Conservation (phyloP, 1,284 basidiomycete species). For the Leccinum solheimii region DNA sequence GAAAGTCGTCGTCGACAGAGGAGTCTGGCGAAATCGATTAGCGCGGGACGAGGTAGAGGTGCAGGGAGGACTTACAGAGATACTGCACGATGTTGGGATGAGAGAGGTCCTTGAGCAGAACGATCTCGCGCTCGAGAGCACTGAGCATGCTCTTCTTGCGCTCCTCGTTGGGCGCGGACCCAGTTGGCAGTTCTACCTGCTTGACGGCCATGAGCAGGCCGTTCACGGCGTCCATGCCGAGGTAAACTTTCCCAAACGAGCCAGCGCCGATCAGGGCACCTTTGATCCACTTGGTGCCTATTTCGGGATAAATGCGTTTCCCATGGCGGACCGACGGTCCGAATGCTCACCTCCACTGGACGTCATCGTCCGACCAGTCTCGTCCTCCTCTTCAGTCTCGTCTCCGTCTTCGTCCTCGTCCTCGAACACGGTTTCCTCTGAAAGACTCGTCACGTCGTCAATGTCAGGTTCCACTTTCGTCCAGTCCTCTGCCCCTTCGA, state of each 20-base stretch:
- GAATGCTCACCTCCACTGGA: slow-evolving; percentile 60
- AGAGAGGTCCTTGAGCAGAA: slow-evolving; percentile 90
- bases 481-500: slow-evolving; percentile 65
- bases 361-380: slow-evolving; percentile 57
- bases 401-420: slow-evolving; percentile 42
- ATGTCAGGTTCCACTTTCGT: slow-evolving; percentile 57
- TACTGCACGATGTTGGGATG: slow-evolving; percentile 99
- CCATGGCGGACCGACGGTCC: neutral
- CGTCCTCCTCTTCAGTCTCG: slow-evolving; percentile 52
- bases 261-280: slow-evolving; percentile 97
- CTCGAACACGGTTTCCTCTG: slow-evolving; percentile 49
- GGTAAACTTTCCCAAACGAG: slow-evolving; percentile 93
- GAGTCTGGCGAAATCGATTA: slow-evolving; percentile 60
- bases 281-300: slow-evolving; percentile 96
- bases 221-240: slow-evolving; percentile 95
- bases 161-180: slow-evolving; percentile 86
- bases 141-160: slow-evolving; percentile 94
- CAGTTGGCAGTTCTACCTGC: slow-evolving; percentile 93
- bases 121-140: slow-evolving; percentile 95
- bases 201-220: slow-evolving; percentile 99
- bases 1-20: slow-evolving; percentile 81
- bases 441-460: slow-evolving; percentile 38
- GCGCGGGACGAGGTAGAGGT: neutral
- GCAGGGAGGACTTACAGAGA: slow-evolving; percentile 61
- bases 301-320: slow-evolving; percentile 12